A percentile compares a stretch with the other conserved stretches of the same genome.
Conservation (phyloP, 805 yeast species). For the Metschnikowia gelsemii region DNA sequence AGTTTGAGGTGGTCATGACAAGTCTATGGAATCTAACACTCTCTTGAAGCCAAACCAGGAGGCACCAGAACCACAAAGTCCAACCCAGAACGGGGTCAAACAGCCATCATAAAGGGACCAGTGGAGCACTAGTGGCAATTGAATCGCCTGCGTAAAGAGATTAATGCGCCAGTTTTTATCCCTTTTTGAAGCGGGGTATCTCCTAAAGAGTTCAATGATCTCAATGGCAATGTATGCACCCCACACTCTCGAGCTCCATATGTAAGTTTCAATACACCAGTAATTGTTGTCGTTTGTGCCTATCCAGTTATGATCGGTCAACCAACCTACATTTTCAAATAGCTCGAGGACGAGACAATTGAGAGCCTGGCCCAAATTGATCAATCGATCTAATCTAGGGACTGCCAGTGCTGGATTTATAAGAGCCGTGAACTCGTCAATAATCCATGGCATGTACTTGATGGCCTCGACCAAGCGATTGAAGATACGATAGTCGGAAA, state of each 20-base stretch:
- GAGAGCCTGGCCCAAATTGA: constrained; percentile 40
- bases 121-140: constrained; percentile 43
- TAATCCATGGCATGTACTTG: constrained; percentile 46
- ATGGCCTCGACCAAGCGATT: constrained; percentile 41
- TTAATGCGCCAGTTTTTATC: constrained; percentile 35
- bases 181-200: constrained; percentile 40
- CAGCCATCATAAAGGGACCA: constrained; percentile 47
- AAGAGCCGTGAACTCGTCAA: constrained; percentile 37
- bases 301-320: constrained; percentile 46
- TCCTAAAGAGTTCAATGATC: constrained; percentile 40
- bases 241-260: constrained; percentile 48
- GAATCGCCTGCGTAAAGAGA: constrained; percentile 38
- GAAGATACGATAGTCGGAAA: constrained; percentile 43
- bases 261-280: constrained; percentile 45
- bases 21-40: constrained; percentile 37
- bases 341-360: constrained; percentile 42
- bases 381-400: constrained; percentile 32
- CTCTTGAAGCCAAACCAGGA: constrained; percentile 43
- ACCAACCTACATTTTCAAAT: constrained; percentile 46
- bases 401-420: constrained; percentile 25
- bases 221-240: constrained; percentile 41
- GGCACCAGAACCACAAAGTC: constrained; percentile 45
- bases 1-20: constrained; percentile 11
- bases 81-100: constrained; percentile 48
- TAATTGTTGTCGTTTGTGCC: constrained; percentile 39